Evolutionary conservation across 768 basidiomycete genomes (phyloP).

Genomic region (Cystoderma amianthinum): DNA sequence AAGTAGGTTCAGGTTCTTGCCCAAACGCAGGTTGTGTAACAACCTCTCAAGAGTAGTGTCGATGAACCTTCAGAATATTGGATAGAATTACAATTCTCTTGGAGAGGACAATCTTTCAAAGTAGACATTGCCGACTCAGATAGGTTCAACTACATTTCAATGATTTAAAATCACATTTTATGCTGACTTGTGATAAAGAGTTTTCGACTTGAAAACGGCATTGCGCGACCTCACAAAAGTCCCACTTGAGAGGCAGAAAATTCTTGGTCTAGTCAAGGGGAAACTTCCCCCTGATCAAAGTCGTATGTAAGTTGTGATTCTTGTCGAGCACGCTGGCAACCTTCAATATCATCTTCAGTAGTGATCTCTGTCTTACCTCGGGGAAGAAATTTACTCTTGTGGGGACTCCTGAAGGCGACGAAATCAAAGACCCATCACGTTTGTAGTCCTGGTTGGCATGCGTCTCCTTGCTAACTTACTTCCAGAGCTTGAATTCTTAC

Average conservation of each 20-base stretch:
- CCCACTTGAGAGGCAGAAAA: slow-evolving; percentile 81
- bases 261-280: slow-evolving; percentile 78
- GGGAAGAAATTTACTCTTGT: slow-evolving; percentile 80
- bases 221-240: slow-evolving; percentile 70
- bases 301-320: slow-evolving; percentile 41
- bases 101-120: slow-evolving; percentile 63
- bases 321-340: background rate
- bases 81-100: slow-evolving; percentile 62
- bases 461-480: background rate
- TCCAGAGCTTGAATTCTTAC: slow-evolving; percentile 56
- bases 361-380: slow-evolving; percentile 47
- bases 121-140: slow-evolving; percentile 73
- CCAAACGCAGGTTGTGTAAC: too few relatives aligned
- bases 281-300: slow-evolving; percentile 74
- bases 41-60: background rate
- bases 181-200: slow-evolving; percentile 31
- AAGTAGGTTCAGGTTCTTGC: background rate
- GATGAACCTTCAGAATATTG: slow-evolving; percentile 34
- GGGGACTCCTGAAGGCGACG: slow-evolving; percentile 81
- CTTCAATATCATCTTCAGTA: slow-evolving; percentile 23
- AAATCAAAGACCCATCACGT: slow-evolving; percentile 77
- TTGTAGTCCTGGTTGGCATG: slow-evolving; percentile 9
- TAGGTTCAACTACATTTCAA: slow-evolving; percentile 32
- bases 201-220: slow-evolving; percentile 71
- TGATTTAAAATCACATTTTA: background rate